These are phyloP conservation scores for Cornus kousa DNA, from an alignment of 148 eudicot species.

Conservation along the genomic window DNA sequence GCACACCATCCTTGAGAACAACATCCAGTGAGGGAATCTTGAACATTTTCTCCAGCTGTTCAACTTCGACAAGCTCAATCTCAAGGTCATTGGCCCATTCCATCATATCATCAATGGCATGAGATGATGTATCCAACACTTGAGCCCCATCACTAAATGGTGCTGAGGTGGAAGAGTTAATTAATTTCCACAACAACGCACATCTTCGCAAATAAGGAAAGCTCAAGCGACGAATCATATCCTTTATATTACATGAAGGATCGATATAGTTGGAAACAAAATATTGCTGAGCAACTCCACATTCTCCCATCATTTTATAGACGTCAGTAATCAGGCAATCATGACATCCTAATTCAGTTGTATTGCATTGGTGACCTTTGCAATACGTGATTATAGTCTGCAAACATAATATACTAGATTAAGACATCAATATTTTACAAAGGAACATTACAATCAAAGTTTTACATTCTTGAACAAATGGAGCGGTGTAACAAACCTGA, in stretches of 20 bases:
- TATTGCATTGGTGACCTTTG: conserved; percentile 29
- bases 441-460: background rate
- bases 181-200: conserved; percentile 74
- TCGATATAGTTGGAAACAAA: conserved; percentile 60
- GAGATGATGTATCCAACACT: conserved; percentile 32
- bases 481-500: conserved; percentile 47
- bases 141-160: conserved; percentile 49
- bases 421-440: conserved; percentile 4
- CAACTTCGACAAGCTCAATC: conserved; percentile 52
- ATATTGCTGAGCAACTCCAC: conserved; percentile 31
- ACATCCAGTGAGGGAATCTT: conserved; percentile 67
- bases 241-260: conserved; percentile 44
- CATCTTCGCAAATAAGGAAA: conserved; percentile 92
- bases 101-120: conserved; percentile 31
- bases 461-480: conserved; percentile 1
- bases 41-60: conserved; percentile 63
- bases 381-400: conserved; percentile 66
- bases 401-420: conserved; percentile 15
- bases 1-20: conserved; percentile 47
- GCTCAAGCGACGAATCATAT: conserved; percentile 51
- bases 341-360: conserved; percentile 33
- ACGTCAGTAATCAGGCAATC: conserved; percentile 63
- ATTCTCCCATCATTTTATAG: conserved; percentile 42
- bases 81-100: conserved; percentile 25
- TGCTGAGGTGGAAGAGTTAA: conserved; percentile 44